A percentile compares a stretch with the other conserved stretches of the same genome.
phyloP scores from a whole-genome alignment of 2,329 filamentous ascomycete species.

The Simplicillium sp. region DNA sequence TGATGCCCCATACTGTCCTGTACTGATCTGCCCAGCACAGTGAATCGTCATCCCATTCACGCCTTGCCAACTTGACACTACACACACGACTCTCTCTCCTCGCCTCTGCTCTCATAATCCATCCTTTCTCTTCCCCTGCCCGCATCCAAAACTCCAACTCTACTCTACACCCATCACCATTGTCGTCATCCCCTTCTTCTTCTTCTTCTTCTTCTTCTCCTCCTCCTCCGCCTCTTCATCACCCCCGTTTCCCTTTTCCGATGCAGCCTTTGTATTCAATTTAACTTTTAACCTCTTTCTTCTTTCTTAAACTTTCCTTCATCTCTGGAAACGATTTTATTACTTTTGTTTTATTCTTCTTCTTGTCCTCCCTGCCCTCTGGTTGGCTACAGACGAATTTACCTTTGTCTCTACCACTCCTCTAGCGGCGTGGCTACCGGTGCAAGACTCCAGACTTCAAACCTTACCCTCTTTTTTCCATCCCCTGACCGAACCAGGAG shows the following conservation, averaged over 20 bases:
- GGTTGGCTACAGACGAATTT: no score
- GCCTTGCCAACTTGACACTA: no score
- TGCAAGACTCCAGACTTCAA: no score
- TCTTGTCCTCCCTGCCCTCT: no score
- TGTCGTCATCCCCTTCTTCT: slow-evolving; percentile 1
- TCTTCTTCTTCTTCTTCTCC: slow-evolving; percentile 17
- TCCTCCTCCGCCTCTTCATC: slow-evolving; percentile 12
- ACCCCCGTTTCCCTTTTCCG: slow-evolving; percentile 10
- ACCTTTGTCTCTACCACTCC: no score
- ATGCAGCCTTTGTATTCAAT: slow-evolving; percentile 28
- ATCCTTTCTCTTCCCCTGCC: neutral
- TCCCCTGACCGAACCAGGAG: no score
- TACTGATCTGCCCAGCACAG: no score
- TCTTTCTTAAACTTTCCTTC: slow-evolving; percentile 7
- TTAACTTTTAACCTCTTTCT: slow-evolving; percentile 17
- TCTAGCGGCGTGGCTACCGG: no score
- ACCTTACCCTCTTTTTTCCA: no score
- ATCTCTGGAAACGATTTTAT: slow-evolving; percentile 3
- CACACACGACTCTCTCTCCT: neutral
- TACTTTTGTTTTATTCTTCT: no score
- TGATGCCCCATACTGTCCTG: no score
- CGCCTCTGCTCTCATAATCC: neutral
- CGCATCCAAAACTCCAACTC: neutral
- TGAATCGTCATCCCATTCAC: no score
- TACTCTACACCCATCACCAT: neutral